Conservation (phyloP, 2,329 filamentous ascomycete species). For the Fusarium sp. region DNA sequence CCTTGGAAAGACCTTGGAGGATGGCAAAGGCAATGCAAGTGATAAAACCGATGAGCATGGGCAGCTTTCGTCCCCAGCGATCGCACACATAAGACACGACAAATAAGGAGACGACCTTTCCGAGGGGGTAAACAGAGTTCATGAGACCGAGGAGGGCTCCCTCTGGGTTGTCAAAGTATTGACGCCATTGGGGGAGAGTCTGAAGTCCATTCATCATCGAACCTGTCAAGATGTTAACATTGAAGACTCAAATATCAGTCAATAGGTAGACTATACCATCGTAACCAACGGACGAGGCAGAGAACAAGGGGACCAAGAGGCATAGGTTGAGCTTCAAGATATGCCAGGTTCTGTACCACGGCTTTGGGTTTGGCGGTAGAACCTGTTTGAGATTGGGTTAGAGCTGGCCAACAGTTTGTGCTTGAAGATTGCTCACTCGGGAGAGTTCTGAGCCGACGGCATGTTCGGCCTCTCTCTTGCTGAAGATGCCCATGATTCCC, state of each 20-base stretch:
- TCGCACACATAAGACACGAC: constrained; percentile 52
- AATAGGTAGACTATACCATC: not conserved
- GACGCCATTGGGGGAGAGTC: constrained; percentile 53
- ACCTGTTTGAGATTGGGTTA: not conserved
- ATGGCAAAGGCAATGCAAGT: not conserved
- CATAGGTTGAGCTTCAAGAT: not conserved
- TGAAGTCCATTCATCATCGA: constrained; percentile 59
- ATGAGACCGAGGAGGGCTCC: constrained; percentile 51
- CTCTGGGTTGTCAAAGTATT: constrained; percentile 52
- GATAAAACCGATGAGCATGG: constrained; percentile 48
- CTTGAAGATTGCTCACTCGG: not conserved
- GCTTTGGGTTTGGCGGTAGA: not conserved
- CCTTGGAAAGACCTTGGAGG: not conserved
- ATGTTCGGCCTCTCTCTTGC: not conserved
- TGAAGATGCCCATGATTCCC: not conserved
- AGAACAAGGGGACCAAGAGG: not conserved
- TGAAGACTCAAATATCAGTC: not conserved
- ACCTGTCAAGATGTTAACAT: constrained; percentile 23
- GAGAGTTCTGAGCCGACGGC: not conserved
- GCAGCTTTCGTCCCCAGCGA: constrained; percentile 52
- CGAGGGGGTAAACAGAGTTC: constrained; percentile 51
- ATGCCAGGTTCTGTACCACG: not conserved
- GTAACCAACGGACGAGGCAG: not conserved
- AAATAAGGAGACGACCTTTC: constrained; percentile 51
- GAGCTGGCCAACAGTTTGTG: not conserved